Evolutionary conservation across 2,329 filamentous ascomycete species (phyloP), one percentile per base, ranked within the genome.

Genomic region (Huntiella decipiens): DNA sequence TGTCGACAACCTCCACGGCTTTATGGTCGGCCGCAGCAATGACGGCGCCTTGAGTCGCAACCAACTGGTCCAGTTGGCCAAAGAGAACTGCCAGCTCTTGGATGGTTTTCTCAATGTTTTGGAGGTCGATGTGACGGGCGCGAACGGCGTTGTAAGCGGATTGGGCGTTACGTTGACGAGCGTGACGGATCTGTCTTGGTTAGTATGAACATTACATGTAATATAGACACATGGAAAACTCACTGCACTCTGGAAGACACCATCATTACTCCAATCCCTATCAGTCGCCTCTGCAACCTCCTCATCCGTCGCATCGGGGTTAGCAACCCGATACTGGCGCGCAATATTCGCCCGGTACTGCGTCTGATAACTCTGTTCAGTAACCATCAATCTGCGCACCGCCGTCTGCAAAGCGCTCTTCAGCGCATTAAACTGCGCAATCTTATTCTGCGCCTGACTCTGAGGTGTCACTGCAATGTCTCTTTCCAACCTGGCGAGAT

Each of bases 161-260:
- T 19, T 45, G 44, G 8, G 44, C 48, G 37, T 50, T 37, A 17
- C 44, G 44, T 33, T 46, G 37, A 33, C 41, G 44, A 7, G 44
- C 44, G 33, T 46, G 28, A 6, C 45, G 44, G 17, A 50, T 40
- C 48, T 50, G 15, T 22, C 8, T 7, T 7, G 2, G 22, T 28
- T 28, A 28, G 19, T 15, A 17, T 28, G 22, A 28, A 19, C 17
- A 22, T 32, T 52, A 48, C 45, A 41, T 36, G 11, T 13, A 22
- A 48, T 16, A 32, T 42, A 12, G n/a, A 31, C 6, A 33, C 8
- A 7, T 8, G 6, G 22, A 10, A 28, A 28, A 69, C 76, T 61
- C 70, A 88, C 82, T 50, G 82, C 82, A 48, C 77, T 79, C 61
- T 86, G 79, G 65, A 88, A 91, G 46, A 91, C 77, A 55, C 81